phyloP scores from a whole-genome alignment of 805 yeast species.

The Cyberlindnera suaveolens region DNA sequence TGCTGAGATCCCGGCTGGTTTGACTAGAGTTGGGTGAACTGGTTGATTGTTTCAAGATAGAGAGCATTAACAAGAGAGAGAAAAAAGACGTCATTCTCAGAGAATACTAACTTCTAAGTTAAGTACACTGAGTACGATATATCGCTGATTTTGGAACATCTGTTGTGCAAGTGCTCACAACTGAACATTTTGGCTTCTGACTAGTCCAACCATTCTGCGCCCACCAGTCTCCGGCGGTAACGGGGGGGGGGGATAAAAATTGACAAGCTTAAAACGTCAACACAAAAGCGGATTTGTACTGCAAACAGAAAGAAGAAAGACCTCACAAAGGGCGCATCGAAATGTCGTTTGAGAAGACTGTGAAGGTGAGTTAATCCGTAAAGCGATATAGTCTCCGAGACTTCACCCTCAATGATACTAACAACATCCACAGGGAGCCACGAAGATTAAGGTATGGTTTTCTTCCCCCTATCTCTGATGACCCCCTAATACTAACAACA shows the following conservation, averaged over 20 bases:
- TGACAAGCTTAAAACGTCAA: no score
- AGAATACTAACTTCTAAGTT: conserved; percentile 4
- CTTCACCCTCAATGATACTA: conserved; percentile 1
- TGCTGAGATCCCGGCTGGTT: conserved; percentile 33
- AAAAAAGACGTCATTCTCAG: conserved; percentile 29
- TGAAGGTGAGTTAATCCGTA: conserved; percentile 39
- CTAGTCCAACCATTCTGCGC: no score
- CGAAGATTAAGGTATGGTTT: conserved; percentile 46
- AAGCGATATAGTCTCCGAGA: no score
- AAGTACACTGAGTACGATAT: no score
- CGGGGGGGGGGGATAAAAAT: no score
- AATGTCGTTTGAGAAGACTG: conserved; percentile 68
- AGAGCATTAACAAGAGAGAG: conserved; percentile 37
- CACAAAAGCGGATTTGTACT: no score
- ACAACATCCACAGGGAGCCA: conserved; percentile 43
- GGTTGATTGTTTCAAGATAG: conserved; percentile 44
- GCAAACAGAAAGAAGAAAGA: not conserved
- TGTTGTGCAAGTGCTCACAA: no score
- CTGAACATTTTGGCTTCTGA: no score
- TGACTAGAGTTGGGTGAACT: conserved; percentile 38
- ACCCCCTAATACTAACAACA: conserved; percentile 1
- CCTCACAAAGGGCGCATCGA: not conserved
- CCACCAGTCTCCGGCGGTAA: no score
- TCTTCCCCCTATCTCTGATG: not conserved
- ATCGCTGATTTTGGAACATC: no score